Conservation (phyloP, 176 grass and related monocot genomes). For the Zea luxurians region DNA sequence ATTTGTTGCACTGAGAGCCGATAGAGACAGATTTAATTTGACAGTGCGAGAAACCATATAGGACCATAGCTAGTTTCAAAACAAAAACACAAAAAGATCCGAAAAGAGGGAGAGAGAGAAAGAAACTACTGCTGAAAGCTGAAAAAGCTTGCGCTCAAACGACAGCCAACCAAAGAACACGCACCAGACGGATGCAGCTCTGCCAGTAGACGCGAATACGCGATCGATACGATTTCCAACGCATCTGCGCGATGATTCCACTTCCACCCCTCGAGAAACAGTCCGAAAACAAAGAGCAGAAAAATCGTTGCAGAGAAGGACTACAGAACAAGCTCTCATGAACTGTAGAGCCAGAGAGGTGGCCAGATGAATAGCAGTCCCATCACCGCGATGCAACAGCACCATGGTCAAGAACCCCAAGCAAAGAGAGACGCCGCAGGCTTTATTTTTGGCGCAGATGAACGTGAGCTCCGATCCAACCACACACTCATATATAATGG, state of each 20-base stretch:
- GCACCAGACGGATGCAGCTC: not conserved
- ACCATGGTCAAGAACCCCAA: not conserved
- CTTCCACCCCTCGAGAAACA: too few relatives aligned
- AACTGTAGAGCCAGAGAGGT: too few relatives aligned
- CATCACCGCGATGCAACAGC: not conserved
- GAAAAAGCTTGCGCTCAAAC: not conserved
- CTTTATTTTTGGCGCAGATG: not conserved
- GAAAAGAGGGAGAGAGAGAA: too few relatives aligned
- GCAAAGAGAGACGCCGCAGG: not conserved
- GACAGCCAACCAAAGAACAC: not conserved
- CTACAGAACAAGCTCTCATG: not conserved
- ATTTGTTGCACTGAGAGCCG: not conserved
- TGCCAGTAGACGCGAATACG: not conserved
- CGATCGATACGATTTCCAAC: not conserved
- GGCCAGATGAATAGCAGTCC: not conserved
- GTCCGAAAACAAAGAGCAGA: not conserved
- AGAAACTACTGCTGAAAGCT: not conserved
- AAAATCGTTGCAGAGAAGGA: not conserved
- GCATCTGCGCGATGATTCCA: not conserved
- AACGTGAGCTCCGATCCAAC: not conserved
- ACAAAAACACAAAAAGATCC: not conserved
- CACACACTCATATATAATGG: too few relatives aligned
- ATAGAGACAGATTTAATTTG: not conserved
- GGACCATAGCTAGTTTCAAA: not conserved
- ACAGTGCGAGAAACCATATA: not conserved